A percentile compares a stretch with the other conserved stretches of the same genome.
phyloP scores from a whole-genome alignment of 257 asterid species.

The Jacaranda mimosifolia region DNA sequence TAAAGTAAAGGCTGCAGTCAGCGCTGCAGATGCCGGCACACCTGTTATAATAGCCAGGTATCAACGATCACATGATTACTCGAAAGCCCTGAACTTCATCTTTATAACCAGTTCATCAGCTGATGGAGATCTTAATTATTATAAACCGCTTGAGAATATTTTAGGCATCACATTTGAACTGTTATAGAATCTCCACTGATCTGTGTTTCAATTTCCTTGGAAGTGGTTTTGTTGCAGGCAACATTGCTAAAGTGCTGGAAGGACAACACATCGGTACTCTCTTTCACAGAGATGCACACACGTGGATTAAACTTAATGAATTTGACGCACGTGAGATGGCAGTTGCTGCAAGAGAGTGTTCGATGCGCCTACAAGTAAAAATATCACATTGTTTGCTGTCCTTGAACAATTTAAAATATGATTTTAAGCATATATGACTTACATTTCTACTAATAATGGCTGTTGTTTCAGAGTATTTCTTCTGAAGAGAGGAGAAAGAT shows the following conservation, averaged over 20 bases:
- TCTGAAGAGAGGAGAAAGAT: conserved; percentile 73
- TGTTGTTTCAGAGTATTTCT: conserved; percentile 57
- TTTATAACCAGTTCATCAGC: too few species aligned
- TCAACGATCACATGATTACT: not conserved
- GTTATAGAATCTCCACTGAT: not conserved
- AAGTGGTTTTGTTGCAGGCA: conserved; percentile 72
- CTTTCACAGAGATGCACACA: conserved; percentile 75
- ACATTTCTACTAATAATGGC: conserved; percentile 10
- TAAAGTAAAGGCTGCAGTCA: conserved; percentile 84
- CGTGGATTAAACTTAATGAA: conserved; percentile 62
- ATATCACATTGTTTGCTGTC: not conserved
- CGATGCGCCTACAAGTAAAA: conserved; percentile 70
- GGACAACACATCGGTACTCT: conserved; percentile 80
- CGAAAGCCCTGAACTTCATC: not conserved
- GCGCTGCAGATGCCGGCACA: conserved; percentile 72
- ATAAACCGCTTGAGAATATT: not conserved
- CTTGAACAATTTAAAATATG: not conserved
- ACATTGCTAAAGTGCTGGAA: conserved; percentile 66
- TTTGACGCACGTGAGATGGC: conserved; percentile 71
- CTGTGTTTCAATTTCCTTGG: conserved; percentile 37
- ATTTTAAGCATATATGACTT: not conserved
- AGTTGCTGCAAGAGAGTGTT: conserved; percentile 79
- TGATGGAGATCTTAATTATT: too few species aligned
- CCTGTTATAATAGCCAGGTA: conserved; percentile 89
- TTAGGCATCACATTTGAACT: not conserved